Evolutionary conservation across 306 rosid genomes (phyloP), one percentile per base, ranked within the genome.

Genomic region (Boehmeria nivea): DNA sequence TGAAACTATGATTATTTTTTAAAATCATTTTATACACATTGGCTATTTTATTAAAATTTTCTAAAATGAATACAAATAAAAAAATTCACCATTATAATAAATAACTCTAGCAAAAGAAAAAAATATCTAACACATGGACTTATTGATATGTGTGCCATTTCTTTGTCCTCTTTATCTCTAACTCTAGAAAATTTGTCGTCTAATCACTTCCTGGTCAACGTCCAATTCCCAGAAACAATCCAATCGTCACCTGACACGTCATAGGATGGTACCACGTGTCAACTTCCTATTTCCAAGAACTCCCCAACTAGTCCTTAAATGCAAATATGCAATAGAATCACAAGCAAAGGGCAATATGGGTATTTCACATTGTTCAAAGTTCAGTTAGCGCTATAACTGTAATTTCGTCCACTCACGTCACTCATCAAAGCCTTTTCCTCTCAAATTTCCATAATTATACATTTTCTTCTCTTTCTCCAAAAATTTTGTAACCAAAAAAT

Each of bases 391-490:
- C 68, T 70, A 46, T 38, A 73, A 79, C 57, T 56, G 60, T 66
- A 76, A 70, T 76, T 72, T 64, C 68, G 77, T 80, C 98, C 98
- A 87, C 98, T 84, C 94, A 66, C 64, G 78, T 76, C 81, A 34
- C 67, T 67, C 49, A 50, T 83, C 85, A 60, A 43, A 48, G 27
- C 72, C 51, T n/a, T 47, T 38, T 46, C 49, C 3, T 59, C 60
- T 49, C 50, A 31, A n/a, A n/a, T n/a, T n/a, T n/a, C n/a, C n/a
- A n/a, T 4, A 13, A 21, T 57, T 6, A 0, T 17, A 14, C 2
- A 20, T 26, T 22, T 39, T 42, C 2, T 23, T 42, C 2, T 23
- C 25, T 28, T 16, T 6, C 4, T 25, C 2, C 12, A 24, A 26
- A 28, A 10, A 26, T 24, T 11, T 25, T 14, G 28, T 14, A n/a